Evolutionary conservation across 2,329 filamentous ascomycete genomes (phyloP), one percentile per base, ranked within the genome.

Genomic region (Ophiostoma populinum): DNA sequence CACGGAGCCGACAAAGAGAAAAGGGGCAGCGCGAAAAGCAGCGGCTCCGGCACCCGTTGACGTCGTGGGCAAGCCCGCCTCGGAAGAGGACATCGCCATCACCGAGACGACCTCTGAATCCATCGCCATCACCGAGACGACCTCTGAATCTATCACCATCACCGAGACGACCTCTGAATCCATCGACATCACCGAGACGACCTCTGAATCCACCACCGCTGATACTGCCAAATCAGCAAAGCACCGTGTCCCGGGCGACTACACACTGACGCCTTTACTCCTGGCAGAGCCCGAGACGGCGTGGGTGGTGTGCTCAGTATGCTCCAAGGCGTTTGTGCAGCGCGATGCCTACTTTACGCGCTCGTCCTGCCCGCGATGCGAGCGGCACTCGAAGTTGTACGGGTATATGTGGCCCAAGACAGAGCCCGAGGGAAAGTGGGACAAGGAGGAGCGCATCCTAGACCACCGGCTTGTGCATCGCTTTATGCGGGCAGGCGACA

Each of bases 341-440:
- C 67, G 73, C 26, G 80, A 95, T 43, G 83, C 82, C 0, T 94
- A 92, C 52, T 77, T 76, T 44, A 94, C 86, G 1, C 73, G 78
- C 35, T 75, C 79, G 32, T 78, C 82, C 12, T 98, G 90, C 52
- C 86, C 83, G 4, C 73, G 90, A 6, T 98, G 90, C 54, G 90
- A 98, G 57, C 72, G 90, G 1, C 90, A 98, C 51, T 92, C 81
- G 12, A 95, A 92, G 58, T 60, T 98, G 1, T 98, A 95, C 51
- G 92, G 92, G 0, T 94, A 80, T 50, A 65, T 79, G 38, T 98
- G 90, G 90, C 90, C 90, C 6, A 94, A 98, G 61, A 95, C 90
- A 0, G 80, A 93, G 40, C 78, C 67, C 42, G 73, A 78, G 18
- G 81, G 81, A 1, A 71, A 72, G 12, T 55, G 68, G 15, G 90